phyloP scores from a whole-genome alignment of 805 yeast genomes.

The Candida mattraensis region DNA sequence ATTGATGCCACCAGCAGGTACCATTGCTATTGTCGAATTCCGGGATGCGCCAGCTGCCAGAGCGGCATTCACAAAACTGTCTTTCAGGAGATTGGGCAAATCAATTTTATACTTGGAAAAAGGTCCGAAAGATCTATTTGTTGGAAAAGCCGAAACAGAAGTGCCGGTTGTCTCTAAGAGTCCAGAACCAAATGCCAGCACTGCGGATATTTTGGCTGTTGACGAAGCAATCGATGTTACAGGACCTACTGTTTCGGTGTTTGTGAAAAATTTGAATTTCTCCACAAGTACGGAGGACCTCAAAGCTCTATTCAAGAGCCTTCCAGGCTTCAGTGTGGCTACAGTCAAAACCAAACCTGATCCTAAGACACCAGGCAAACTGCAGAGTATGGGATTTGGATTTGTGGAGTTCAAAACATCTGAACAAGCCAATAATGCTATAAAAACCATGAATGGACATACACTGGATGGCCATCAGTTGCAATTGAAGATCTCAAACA shows the following conservation, averaged over 20 bases:
- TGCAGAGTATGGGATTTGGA: conserved; percentile 96
- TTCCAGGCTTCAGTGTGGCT: conserved; percentile 80
- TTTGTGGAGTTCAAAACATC: conserved; percentile 85
- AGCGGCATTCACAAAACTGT: conserved; percentile 82
- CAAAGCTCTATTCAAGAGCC: conserved; percentile 58
- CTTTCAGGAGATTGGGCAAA: conserved; percentile 85
- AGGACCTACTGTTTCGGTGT: conserved; percentile 84
- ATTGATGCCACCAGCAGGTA: conserved; percentile 94
- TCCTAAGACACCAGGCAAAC: conserved; percentile 63
- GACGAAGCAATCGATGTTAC: conserved; percentile 39
- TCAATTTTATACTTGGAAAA: conserved; percentile 88
- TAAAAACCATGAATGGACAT: conserved; percentile 68
- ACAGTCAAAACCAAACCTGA: conserved; percentile 87
- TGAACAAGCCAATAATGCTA: conserved; percentile 77
- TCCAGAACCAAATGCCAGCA: conserved; percentile 37
- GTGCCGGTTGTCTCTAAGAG: conserved; percentile 25
- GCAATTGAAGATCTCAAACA: conserved; percentile 84
- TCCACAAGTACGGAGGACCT: conserved; percentile 63
- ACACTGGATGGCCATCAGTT: conserved; percentile 86
- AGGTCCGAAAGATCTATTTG: conserved; percentile 84
- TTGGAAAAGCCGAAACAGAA: conserved; percentile 45
- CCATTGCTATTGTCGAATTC: conserved; percentile 91
- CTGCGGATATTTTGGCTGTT: conserved; percentile 16
- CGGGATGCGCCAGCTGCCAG: conserved; percentile 82
- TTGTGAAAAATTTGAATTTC: conserved; percentile 90